Base-by-base conservation (phyloP, 257 asterid species). In the Petunia secreta region DNA sequence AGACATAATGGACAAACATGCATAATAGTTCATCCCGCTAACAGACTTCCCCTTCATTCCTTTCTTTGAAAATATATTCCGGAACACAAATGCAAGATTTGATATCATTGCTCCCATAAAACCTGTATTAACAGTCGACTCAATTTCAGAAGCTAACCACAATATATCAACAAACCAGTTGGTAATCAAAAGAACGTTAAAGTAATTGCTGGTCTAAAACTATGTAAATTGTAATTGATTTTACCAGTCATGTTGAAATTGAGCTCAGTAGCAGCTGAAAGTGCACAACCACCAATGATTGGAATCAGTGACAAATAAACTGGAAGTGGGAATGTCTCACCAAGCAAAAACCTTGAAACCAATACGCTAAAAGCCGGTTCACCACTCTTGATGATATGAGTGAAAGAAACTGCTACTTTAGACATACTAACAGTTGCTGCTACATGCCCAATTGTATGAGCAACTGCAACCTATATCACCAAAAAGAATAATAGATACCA, bases 371-470 rank as follows among this genome's bases (percentile, higher is more conserved):
- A 74, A 46, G 84, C 84, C 1, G 84, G 84, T 75, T 81, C 84
- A 50, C 75, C 84, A 75, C 84, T 81, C 84, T 81, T 81, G 53
- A 81, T 81, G 5, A 81, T 81, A 76, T 81, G 84, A 62, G 84
- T 81, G 53, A 81, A 81, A 6, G 84, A 81, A 38, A 81, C 84
- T 11, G 84, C 84, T 39, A 81, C 84, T 46, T 81, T 81, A 62
- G 84, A 81, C 80, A 81, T 81, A 25, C 80, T 81, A 60, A 81
- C 84, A 15, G 84, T 81, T n/a, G 84, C 84, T 63, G 84, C 84
- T n/a, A 81, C 84, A 75, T 75, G 84, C 55, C 84, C 84, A 81
- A 81, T 81, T 10, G 84, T 81, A 63, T 81, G 84, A 46, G 80
- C 84, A 40, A 81, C 64, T 52, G 84, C 76, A 16, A 81, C 84